A percentile compares a stretch with the other conserved stretches of the same genome.
Conservation (phyloP, 805 yeast species). For the Schwanniomyces vanrijiae region DNA sequence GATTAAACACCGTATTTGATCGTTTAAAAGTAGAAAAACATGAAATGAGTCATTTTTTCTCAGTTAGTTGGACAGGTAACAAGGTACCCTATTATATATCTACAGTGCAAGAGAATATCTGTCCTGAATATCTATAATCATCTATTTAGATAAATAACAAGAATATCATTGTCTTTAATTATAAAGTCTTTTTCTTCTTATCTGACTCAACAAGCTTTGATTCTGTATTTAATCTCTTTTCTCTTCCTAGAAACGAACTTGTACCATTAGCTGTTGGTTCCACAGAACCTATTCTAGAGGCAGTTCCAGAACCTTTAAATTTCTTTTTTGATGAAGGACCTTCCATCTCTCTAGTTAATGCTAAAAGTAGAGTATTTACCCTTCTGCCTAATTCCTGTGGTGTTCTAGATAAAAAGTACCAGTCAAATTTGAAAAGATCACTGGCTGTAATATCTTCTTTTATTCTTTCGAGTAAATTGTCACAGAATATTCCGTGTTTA, state of each 20-base stretch:
- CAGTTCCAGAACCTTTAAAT: conserved; percentile 17
- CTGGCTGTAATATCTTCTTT: conserved; percentile 62
- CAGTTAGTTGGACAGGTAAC: conserved; percentile 90
- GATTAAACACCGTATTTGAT: conserved; percentile 57
- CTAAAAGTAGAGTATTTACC: conserved; percentile 62
- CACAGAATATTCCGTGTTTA: conserved; percentile 63
- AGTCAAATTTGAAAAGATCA: conserved; percentile 66
- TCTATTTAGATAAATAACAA: not conserved
- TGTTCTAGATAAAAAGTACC: conserved; percentile 71
- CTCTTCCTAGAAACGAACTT: not conserved
- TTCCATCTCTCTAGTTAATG: conserved; percentile 69
- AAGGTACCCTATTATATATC: conserved; percentile 79
- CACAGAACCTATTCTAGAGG: conserved; percentile 34
- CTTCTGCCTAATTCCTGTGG: conserved; percentile 73
- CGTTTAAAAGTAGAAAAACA: conserved; percentile 60
- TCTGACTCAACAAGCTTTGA: not conserved
- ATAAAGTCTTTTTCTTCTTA: conserved; percentile 4
- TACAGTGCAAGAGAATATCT: conserved; percentile 51
- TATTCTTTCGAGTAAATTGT: conserved; percentile 59
- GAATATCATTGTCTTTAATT: no score
- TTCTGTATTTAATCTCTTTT: conserved; percentile 4
- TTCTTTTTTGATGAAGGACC: conserved; percentile 58
- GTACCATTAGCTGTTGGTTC: conserved; percentile 23
- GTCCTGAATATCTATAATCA: conserved; percentile 28
- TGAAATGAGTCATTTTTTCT: conserved; percentile 60